phyloP scores from a whole-genome alignment of 2,329 filamentous ascomycete genomes.

The Colletotrichum tropicicola region DNA sequence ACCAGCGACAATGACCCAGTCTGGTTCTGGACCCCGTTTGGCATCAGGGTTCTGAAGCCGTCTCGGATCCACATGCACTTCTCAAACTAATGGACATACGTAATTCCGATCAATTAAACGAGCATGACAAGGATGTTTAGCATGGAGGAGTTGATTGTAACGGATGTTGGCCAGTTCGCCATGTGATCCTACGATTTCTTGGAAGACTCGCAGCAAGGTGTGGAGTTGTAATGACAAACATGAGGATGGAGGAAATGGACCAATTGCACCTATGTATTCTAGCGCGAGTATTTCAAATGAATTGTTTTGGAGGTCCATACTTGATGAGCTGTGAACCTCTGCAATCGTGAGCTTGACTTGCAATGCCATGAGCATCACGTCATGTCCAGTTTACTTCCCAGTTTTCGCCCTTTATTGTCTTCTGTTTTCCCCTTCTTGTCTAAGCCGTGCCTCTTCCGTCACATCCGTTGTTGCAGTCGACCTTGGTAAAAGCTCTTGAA shows the following conservation, averaged over 20 bases:
- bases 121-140: background rate
- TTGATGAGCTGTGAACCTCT: too few relatives aligned
- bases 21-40: conserved; percentile 10
- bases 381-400: too few relatives aligned
- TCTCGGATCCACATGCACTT: conserved; percentile 12
- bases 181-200: conserved; percentile 25
- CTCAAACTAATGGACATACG: background rate
- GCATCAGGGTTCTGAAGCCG: conserved; percentile 14
- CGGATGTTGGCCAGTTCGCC: conserved; percentile 1
- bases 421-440: too few relatives aligned
- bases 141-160: background rate
- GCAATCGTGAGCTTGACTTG: too few relatives aligned
- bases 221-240: conserved; percentile 11
- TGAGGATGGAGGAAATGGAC: conserved; percentile 25
- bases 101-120: background rate
- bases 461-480: too few relatives aligned
- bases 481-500: too few relatives aligned
- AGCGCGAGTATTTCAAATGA: conserved; percentile 23
- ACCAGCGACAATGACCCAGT: background rate
- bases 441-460: too few relatives aligned
- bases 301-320: conserved; percentile 26
- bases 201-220: conserved; percentile 12
- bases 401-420: too few relatives aligned
- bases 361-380: too few relatives aligned
- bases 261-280: conserved; percentile 26